Evolutionary conservation across 75 land plant species (phyloP).

Genomic region (Isoetes taiwanensis): DNA sequence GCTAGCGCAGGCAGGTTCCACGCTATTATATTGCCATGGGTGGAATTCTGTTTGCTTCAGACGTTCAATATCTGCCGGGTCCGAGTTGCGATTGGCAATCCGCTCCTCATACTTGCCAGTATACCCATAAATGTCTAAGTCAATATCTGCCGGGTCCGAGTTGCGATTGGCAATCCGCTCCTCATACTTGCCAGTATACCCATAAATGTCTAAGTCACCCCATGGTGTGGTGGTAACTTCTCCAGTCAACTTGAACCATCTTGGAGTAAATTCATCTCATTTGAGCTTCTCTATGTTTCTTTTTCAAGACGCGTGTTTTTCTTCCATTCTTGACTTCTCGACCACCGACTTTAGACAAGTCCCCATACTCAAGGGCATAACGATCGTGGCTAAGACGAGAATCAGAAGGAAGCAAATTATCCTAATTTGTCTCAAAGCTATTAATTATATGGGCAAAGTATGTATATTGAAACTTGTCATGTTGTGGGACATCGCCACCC

Average conservation of each 20-base stretch:
- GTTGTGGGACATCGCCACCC: constrained; percentile 50
- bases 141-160: too few relatives aligned
- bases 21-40: too few relatives aligned
- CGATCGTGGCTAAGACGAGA: constrained; percentile 94
- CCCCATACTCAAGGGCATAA: constrained; percentile 78
- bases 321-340: constrained; percentile 90
- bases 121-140: too few relatives aligned
- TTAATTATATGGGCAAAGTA: constrained; percentile 87
- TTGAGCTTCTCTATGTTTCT: constrained; percentile 58
- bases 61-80: too few relatives aligned
- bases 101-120: too few relatives aligned
- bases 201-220: constrained; percentile 95
- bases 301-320: constrained; percentile 87
- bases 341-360: constrained; percentile 71
- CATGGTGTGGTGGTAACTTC: constrained; percentile 82
- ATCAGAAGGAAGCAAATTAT: constrained; percentile 72
- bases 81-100: too few relatives aligned
- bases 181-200: constrained; percentile 73
- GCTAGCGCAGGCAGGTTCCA: too few relatives aligned
- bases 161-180: too few relatives aligned
- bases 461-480: constrained; percentile 84
- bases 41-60: too few relatives aligned
- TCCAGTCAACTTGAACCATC: constrained; percentile 71
- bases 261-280: constrained; percentile 50
- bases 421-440: constrained; percentile 93